phyloP scores from a whole-genome alignment of 345 rosid genomes.

The Luvunga scandens region DNA sequence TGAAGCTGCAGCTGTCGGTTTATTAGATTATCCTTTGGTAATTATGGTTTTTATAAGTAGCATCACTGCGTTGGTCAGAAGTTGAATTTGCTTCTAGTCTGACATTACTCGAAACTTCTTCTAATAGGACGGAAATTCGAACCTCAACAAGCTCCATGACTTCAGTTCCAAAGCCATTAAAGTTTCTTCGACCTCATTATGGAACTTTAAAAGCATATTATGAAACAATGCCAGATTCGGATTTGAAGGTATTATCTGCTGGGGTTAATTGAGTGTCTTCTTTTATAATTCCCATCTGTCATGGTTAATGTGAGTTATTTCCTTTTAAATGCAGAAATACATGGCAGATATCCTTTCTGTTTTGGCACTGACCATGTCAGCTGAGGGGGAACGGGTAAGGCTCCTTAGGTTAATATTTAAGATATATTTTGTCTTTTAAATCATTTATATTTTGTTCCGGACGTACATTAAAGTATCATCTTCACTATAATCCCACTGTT shows the following conservation, averaged over 20 bases:
- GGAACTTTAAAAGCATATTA: slow-evolving; percentile 75
- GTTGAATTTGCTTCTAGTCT: background rate
- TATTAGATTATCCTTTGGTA: background rate
- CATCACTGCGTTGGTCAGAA: background rate
- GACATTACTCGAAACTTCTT: background rate
- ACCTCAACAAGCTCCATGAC: slow-evolving; percentile 97
- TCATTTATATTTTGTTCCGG: background rate
- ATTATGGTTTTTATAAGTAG: background rate
- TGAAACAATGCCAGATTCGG: slow-evolving; percentile 60
- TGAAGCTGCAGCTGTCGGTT: background rate
- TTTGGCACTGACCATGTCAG: slow-evolving; percentile 94
- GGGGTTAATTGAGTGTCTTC: background rate
- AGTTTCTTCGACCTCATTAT: slow-evolving; percentile 96
- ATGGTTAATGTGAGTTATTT: slow-evolving; percentile 1
- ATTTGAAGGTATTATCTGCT: slow-evolving; percentile 53
- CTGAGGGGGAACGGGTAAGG: slow-evolving; percentile 90
- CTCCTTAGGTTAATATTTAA: slow-evolving; percentile 10
- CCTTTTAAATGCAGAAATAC: slow-evolving; percentile 55
- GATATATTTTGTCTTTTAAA: background rate
- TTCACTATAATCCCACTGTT: background rate
- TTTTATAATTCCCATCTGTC: background rate
- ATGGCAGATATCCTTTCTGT: slow-evolving; percentile 91
- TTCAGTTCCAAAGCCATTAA: slow-evolving; percentile 94
- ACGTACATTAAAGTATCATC: background rate
- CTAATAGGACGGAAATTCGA: slow-evolving; percentile 81